phyloP scores from a whole-genome alignment of 495 filamentous ascomycete genomes.

The Lasiosphaeria hispida region DNA sequence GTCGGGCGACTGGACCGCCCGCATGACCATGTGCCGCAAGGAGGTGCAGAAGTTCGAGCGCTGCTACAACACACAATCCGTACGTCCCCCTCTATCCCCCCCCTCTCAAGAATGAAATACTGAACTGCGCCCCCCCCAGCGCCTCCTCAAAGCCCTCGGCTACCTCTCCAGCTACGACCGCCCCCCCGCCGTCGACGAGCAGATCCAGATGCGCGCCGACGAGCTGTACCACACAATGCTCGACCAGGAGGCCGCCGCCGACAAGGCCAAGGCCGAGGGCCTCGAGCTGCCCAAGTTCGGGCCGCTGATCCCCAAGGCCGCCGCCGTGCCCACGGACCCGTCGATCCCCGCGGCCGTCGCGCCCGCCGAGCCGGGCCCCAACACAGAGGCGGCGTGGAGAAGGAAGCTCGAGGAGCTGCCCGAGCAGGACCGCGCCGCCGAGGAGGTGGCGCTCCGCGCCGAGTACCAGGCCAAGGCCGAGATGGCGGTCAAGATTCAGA shows the following conservation, averaged over 20 bases:
- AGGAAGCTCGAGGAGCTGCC: slow-evolving; percentile 57
- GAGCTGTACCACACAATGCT: slow-evolving; percentile 82
- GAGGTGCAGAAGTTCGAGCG: slow-evolving; percentile 69
- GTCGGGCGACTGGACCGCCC: slow-evolving; percentile 56
- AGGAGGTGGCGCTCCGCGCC: slow-evolving; percentile 61
- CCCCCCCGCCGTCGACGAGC: slow-evolving; percentile 70
- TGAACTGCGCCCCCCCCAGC: too few species aligned
- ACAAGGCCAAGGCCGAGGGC: slow-evolving; percentile 64
- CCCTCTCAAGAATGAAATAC: too few species aligned
- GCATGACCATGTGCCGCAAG: slow-evolving; percentile 69
- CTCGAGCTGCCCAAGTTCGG: slow-evolving; percentile 48
- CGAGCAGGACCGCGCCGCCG: slow-evolving; percentile 61
- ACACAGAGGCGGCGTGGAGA: slow-evolving; percentile 44
- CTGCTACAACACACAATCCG: slow-evolving; percentile 80
- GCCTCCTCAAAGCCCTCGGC: slow-evolving; percentile 87
- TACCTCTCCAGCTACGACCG: slow-evolving; percentile 68
- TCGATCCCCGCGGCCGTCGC: slow-evolving; percentile 9
- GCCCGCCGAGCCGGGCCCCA: slow-evolving; percentile 29
- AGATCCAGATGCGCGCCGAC: slow-evolving; percentile 95
- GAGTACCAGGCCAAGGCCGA: slow-evolving; percentile 57
- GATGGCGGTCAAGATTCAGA: slow-evolving; percentile 51
- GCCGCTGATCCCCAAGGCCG: slow-evolving; percentile 37
- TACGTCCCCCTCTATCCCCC: slow-evolving; percentile 42
- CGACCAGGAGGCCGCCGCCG: slow-evolving; percentile 66
- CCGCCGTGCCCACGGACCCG: background rate